A percentile compares a stretch with the other conserved stretches of the same genome.
Evolutionary conservation across 2,329 filamentous ascomycete genomes (phyloP).

Genomic region (Arthroderma sp.): DNA sequence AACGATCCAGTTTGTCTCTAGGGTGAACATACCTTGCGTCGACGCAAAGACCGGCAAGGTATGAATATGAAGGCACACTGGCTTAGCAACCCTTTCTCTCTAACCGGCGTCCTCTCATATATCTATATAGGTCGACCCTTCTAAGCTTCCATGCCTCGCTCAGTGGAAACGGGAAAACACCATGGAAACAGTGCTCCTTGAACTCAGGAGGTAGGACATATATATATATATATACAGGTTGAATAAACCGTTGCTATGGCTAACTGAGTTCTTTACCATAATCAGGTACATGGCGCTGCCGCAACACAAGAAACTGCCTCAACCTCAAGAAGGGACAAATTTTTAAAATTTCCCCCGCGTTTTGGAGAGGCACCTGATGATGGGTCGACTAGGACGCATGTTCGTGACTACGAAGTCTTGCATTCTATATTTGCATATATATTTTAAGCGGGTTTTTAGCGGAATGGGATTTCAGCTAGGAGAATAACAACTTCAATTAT

Average conservation of each 20-base stretch:
- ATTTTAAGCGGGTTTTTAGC: background rate
- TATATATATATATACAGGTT: background rate
- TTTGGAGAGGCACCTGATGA: background rate
- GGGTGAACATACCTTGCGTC: slow-evolving; percentile 94
- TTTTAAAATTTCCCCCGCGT: background rate
- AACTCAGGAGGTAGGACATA: slow-evolving; percentile 57
- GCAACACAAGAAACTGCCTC: slow-evolving; percentile 85
- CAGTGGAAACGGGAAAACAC: slow-evolving; percentile 90
- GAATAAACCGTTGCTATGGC: background rate
- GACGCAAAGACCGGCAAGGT: slow-evolving; percentile 65
- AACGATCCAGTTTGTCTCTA: slow-evolving; percentile 80
- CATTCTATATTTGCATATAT: slow-evolving; percentile 3
- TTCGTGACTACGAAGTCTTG: background rate
- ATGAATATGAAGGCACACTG: slow-evolving; percentile 13
- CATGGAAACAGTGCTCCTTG: slow-evolving; percentile 86
- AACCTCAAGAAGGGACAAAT: slow-evolving; percentile 64
- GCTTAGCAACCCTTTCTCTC: background rate
- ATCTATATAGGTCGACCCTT: slow-evolving; percentile 57
- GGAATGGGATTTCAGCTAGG: background rate
- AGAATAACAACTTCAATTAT: background rate
- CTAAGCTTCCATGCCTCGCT: slow-evolving; percentile 69
- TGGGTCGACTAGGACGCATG: no score
- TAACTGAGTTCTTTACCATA: background rate
- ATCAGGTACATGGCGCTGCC: slow-evolving; percentile 85
- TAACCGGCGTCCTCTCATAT: background rate